A percentile compares a stretch with the other conserved stretches of the same genome.
Evolutionary conservation across 2,329 filamentous ascomycete species (phyloP).

Genomic region (Teratosphaeria pseudoeucalypti): DNA sequence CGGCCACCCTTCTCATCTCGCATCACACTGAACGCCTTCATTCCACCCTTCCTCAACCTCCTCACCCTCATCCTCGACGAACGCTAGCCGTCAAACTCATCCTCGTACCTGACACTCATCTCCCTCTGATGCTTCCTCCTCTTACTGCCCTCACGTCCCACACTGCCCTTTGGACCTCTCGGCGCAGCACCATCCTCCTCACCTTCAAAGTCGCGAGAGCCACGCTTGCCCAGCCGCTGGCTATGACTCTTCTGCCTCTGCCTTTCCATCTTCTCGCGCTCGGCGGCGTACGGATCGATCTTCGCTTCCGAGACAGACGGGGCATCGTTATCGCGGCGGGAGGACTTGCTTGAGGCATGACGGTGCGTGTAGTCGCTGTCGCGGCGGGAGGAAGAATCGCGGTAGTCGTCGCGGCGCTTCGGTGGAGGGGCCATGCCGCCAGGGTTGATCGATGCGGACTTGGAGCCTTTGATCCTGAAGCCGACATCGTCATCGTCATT

Average conservation of each 20-base stretch:
- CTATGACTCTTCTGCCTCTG: conserved; percentile 54
- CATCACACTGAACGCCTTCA: not conserved
- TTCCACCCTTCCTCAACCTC: not conserved
- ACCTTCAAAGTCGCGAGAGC: conserved; percentile 18
- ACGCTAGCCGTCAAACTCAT: conserved; percentile 3
- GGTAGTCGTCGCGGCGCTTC: conserved; percentile 2
- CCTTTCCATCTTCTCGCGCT: conserved; percentile 40
- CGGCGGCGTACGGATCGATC: conserved; percentile 24
- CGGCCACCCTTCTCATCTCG: not conserved
- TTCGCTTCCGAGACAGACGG: conserved; percentile 6
- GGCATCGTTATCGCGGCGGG: not conserved
- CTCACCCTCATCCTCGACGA: not conserved
- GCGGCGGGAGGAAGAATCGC: conserved; percentile 2
- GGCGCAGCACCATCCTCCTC: conserved; percentile 20
- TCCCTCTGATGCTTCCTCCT: conserved; percentile 2
- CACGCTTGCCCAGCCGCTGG: conserved; percentile 33
- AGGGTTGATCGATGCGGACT: conserved; percentile 18
- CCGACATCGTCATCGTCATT: conserved; percentile 29
- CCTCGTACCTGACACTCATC: conserved; percentile 7
- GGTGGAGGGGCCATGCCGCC: conserved; percentile 18
- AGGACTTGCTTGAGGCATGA: not conserved
- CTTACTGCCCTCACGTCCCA: not conserved
- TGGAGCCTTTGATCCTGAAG: conserved; percentile 39
- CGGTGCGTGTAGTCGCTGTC: not conserved
- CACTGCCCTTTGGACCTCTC: conserved; percentile 41